Evolutionary conservation across 116 monocot species (phyloP), one percentile per base, ranked within the genome.

Genomic region (Iris pallida): DNA sequence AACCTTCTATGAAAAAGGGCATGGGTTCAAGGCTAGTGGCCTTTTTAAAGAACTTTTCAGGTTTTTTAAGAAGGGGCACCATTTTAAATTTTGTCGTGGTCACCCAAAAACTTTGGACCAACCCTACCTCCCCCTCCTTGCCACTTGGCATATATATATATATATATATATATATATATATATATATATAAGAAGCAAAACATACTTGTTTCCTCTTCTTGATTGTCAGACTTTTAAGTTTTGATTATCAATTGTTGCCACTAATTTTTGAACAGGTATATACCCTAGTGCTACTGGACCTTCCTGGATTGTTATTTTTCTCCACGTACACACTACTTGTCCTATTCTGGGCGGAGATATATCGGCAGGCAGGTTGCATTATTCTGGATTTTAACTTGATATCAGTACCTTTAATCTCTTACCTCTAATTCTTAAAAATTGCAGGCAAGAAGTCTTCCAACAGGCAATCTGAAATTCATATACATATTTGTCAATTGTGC

Each of bases 401-500:
- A 30, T 30, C 30, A 30, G 30, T 61, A 47, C 15, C 9, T 53
- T 42, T 20, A 55, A 13, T 57, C 66, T 13, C 19, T 16, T 67
- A 30, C 6, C 51, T 18, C 8, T 8, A 45, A n/a, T 61, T 56
- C 19, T 59, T 73, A 45, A 58, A 6, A 46, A 14, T 42, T 75
- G 41, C 68, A 95, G 91, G 81, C 84, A 53, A 82, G 80, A 69
- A 86, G 80, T 72, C 84, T 95, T 77, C 91, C 82, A 47, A 89
- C 91, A 48, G 89, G 91, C 61, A 95, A 91, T 66, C 78, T 95
- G 40, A 84, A 86, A 80, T 66, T 68, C 48, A 57, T 71, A 11
- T 95, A 95, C 61, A 70, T 84, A 68, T 82, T 72, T 44, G 71
- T 89, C 20, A 95, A 95, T 78, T 47, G 60, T 67, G 70, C 57